These are phyloP conservation scores for Trypanosoma theileri DNA, from an alignment of 208 protist species.

Conservation along the genomic window DNA sequence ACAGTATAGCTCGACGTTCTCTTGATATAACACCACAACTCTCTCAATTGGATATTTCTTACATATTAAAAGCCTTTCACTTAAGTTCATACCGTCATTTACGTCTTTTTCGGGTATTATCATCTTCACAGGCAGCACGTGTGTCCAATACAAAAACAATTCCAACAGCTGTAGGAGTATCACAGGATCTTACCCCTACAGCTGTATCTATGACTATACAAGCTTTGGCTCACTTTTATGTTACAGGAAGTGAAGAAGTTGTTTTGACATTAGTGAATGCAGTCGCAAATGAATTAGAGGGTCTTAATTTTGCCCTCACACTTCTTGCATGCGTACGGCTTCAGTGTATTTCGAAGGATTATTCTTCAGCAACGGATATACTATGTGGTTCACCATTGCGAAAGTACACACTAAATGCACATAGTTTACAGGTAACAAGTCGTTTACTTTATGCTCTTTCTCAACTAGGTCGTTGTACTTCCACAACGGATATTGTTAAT, in stretches of 20 bases:
- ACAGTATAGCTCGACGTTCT: constrained; percentile 41
- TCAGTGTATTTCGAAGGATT: constrained; percentile 18
- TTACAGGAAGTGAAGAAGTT: constrained; percentile 19
- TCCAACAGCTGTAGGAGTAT: neutral
- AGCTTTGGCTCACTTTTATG: constrained; percentile 29
- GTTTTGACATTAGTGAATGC: constrained; percentile 18
- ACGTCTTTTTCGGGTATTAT: constrained; percentile 42
- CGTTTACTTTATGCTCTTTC: constrained; percentile 27
- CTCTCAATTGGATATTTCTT: constrained; percentile 34
- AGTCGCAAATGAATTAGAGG: constrained; percentile 10
- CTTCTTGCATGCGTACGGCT: constrained; percentile 19
- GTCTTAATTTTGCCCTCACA: constrained; percentile 24
- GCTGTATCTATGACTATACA: constrained; percentile 21
- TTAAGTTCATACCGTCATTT: constrained; percentile 56
- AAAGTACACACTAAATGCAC: constrained; percentile 11
- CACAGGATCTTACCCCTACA: constrained; percentile 14
- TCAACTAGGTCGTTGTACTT: constrained; percentile 15
- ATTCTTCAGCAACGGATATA: constrained; percentile 6
- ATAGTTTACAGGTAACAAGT: constrained; percentile 20
- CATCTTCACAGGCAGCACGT: constrained; percentile 29
- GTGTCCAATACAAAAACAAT: neutral
- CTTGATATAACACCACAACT: constrained; percentile 39
- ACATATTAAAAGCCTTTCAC: constrained; percentile 45
- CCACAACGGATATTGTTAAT: constrained; percentile 7
- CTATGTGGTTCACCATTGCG: constrained; percentile 24